Evolutionary conservation across 495 filamentous ascomycete species (phyloP), one percentile per base, ranked within the genome.

Genomic region (Tuber aestivum): DNA sequence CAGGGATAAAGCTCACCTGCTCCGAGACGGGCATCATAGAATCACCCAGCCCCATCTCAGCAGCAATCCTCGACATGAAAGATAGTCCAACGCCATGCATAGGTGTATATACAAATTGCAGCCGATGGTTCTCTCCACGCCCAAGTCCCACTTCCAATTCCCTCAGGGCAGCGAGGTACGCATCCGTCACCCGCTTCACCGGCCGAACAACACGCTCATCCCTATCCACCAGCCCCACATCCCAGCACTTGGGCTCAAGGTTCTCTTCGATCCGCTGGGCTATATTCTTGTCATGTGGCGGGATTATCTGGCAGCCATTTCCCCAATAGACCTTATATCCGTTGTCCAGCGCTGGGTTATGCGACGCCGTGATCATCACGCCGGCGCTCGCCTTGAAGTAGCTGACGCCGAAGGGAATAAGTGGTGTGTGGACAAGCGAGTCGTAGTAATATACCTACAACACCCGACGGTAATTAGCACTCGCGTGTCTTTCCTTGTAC

Each of bases 271-370:
- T 93, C 2, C 87, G 87, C 27, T 84, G 85, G 4, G 90, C 86
- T 70, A 93, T 93, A 61, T 87, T 86, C 37, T 80, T 84, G 77
- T 92, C 91, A 77, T 89, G 85, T 71, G 91, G 91, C 23, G 89
- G 85, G 71, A 91, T 90, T 76, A 92, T 92, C 82, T 93, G 91
- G 76, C 89, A 91, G 21, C 89, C 91, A 81, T 91, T 91, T 71
- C 83, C 85, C 84, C 89, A 91, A 84, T 91, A 92, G 82, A 93
- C 91, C 84, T 93, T 93, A 84, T 92, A 92, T 56, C 90, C 89
- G 80, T 93, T 92, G 81, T 93, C 91, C 76, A 88, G 84, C 32
- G 89, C 87, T 70, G 91, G 91, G 78, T 93, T 93, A 74, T 78
- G 84, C 41, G 74, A 77, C 23, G 91, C 91, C 69, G 91, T 92